phyloP scores from a whole-genome alignment of 495 filamentous ascomycete genomes.

The Elasticomyces elasticus region DNA sequence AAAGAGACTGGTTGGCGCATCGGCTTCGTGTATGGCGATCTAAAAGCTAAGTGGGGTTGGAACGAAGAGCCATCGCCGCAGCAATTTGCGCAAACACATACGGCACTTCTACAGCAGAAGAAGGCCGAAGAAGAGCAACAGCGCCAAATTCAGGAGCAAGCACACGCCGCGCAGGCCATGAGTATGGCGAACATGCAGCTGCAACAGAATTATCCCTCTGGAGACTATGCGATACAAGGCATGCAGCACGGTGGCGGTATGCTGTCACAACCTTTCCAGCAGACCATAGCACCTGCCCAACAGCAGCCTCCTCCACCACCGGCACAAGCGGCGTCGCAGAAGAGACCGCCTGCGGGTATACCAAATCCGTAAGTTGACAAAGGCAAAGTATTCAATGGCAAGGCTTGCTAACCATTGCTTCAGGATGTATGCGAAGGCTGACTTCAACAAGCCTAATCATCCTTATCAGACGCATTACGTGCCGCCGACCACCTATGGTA shows the following conservation, averaged over 20 bases:
- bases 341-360: conserved; percentile 37
- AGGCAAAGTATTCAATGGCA: no score
- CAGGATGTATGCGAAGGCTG: conserved; percentile 51
- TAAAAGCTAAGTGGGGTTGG: conserved; percentile 76
- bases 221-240: not conserved
- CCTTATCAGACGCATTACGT: conserved; percentile 56
- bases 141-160: conserved; percentile 7
- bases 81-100: conserved; percentile 24
- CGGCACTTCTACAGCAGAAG: conserved; percentile 14
- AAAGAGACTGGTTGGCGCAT: conserved; percentile 71
- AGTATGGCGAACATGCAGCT: not conserved
- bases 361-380: no score
- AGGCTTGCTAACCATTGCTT: no score
- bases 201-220: not conserved
- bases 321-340: conserved; percentile 6
- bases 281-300: conserved; percentile 4
- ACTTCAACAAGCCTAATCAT: conserved; percentile 63
- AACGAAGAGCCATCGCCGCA: conserved; percentile 35
- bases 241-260: not conserved
- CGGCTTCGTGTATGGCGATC: conserved; percentile 53
- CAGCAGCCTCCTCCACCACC: conserved; percentile 8
- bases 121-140: conserved; percentile 14
- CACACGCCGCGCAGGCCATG: not conserved
- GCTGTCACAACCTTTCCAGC: not conserved
- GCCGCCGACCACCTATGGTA: conserved; percentile 24